Base-by-base conservation (phyloP, 163 green algal genomes). In the Scenedesmus sp. region DNA sequence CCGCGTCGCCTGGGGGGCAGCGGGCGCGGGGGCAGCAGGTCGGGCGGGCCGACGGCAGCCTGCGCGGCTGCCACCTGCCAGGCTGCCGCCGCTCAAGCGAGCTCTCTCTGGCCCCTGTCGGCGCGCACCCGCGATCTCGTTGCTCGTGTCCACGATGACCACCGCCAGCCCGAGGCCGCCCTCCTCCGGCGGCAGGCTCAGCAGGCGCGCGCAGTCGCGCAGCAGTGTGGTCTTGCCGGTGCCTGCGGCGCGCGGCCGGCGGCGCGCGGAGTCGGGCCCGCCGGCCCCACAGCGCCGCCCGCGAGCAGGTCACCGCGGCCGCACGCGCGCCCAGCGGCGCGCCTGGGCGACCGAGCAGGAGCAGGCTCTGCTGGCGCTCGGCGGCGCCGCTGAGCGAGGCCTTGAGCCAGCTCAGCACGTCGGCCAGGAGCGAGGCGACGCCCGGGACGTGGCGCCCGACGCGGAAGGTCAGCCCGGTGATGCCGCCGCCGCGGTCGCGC, bases 71-170 rank as follows among this genome's bases (percentile, higher is more conserved):
- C n/a, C n/a, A n/a, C n/a, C n/a, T n/a, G n/a, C n/a, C n/a, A n/a
- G n/a, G n/a, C n/a, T n/a, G n/a, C n/a, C n/a, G n/a, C n/a, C n/a
- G n/a, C n/a, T n/a, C n/a, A n/a, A n/a, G n/a, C n/a, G n/a, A n/a
- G n/a, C n/a, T n/a, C n/a, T n/a, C n/a, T n/a, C n/a, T n/a, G n/a
- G n/a, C n/a, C n/a, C n/a, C n/a, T n/a, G n/a, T n/a, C n/a, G n/a
- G n/a, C n/a, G n/a, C 62, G 33, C 28, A 75, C 66, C 66, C 28
- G 88, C 94, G 31, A 98, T 97, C 82, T 97, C 93, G 64, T 95
- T 95, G 71, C 63, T 89, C 3, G 93, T 97, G 80, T 97, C 93
- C 62, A 97, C 91, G n/a, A 97, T 88, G 33, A 97, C 81, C 44
- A 97, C 90, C 3, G 22, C 14, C 50, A 83, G 64, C 3, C 60